Base-by-base conservation (phyloP, 1,139 yeast species). In the Nematodospora anomalae region DNA sequence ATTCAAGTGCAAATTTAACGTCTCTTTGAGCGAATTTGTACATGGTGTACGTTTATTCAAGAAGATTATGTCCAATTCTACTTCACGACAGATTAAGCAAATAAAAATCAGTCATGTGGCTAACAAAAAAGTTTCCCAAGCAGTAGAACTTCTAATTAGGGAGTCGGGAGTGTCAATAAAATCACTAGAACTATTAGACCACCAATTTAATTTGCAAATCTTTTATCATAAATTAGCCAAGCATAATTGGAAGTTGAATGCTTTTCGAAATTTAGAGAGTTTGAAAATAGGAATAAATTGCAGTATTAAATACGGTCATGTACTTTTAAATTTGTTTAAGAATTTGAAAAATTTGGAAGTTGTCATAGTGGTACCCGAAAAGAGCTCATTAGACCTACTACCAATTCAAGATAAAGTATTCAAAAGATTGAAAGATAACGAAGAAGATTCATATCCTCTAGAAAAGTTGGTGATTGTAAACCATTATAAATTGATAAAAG, bases 221-320 rank as follows among this genome's bases (percentile, higher is more conserved):
- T 35, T 67, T 4, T 30, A 60, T 11, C 42, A 50, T n/a, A 48
- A 43, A 26, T 40, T 67, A 14, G 51, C 57, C 24, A 63, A 60
- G 38, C 37, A 35, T 28, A 51, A 51, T 16, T 67, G 71, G 65
- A 53, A 43, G 30, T 43, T 51, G 24, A 45, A 46, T 28, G 55
- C 55, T 30, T 51, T 67, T 30, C 46, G 45, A 9, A 35, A 43
- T 2, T 28, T 67, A 4, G 46, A 46, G 12, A 37, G 41, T 3
- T 45, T 68, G 14, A 52, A 61, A 26, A 38, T 62, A 11, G 63
- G 66, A 0, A 42, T 65, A 4, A 56, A 60, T 23, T 52, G 67
- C 8, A 51, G 60, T 8, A 37, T 60, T 4, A 47, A 50, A 12
- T 47, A 52, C 28, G 60, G 57, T 13, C 40, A 49, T 6, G 21